Evolutionary conservation across 2,329 filamentous ascomycete species (phyloP).

Genomic region (Aureobasidium leucospermi): DNA sequence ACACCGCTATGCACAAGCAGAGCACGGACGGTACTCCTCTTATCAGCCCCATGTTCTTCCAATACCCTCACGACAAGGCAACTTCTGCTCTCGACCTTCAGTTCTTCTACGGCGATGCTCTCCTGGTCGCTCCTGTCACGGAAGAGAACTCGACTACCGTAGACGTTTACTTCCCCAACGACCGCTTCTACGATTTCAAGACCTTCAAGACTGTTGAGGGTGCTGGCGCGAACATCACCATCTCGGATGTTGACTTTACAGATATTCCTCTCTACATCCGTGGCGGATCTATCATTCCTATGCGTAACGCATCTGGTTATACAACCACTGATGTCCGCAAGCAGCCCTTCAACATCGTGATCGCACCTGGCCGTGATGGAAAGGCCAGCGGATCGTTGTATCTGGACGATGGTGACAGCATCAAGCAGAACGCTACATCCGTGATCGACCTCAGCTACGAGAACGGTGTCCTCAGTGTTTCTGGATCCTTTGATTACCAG

Average conservation of each 20-base stretch:
- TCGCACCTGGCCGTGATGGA: slow-evolving; percentile 57
- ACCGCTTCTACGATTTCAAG: slow-evolving; percentile 55
- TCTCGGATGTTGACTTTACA: slow-evolving; percentile 41
- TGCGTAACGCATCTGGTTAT: slow-evolving; percentile 49
- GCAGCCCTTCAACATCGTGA: slow-evolving; percentile 62
- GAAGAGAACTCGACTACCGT: slow-evolving; percentile 46
- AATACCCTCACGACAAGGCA: slow-evolving; percentile 51
- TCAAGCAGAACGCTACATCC: slow-evolving; percentile 51
- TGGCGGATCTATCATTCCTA: slow-evolving; percentile 56
- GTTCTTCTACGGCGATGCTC: slow-evolving; percentile 52
- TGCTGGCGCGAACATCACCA: slow-evolving; percentile 36
- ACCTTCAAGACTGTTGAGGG: slow-evolving; percentile 42
- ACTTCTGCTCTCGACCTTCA: slow-evolving; percentile 31
- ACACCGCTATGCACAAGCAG: slow-evolving; percentile 61
- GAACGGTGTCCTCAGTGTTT: slow-evolving; percentile 39
- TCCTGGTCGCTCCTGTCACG: slow-evolving; percentile 52
- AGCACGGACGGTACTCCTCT: slow-evolving; percentile 55
- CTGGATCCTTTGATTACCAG: slow-evolving; percentile 14
- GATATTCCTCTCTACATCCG: slow-evolving; percentile 61
- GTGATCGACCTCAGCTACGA: slow-evolving; percentile 53
- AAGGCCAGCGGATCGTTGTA: slow-evolving; percentile 62
- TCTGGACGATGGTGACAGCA: slow-evolving; percentile 66
- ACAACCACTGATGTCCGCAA: slow-evolving; percentile 57
- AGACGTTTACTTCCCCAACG: slow-evolving; percentile 49
- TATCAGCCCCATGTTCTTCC: slow-evolving; percentile 63